These are phyloP conservation scores for Zoysia japonica DNA, from an alignment of 176 grass and related monocot species.

Conservation along the genomic window DNA sequence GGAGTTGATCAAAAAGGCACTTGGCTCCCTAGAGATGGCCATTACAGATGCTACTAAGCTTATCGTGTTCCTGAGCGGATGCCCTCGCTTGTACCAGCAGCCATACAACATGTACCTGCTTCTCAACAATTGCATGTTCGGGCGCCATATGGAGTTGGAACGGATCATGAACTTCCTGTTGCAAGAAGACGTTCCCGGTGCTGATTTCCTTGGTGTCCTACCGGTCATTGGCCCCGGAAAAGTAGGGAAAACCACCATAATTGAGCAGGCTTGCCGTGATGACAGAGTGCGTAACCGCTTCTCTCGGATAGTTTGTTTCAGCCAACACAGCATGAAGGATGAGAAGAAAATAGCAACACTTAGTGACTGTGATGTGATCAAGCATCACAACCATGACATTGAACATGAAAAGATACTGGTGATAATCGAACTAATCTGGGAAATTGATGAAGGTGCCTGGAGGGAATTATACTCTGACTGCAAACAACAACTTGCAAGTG, in stretches of 20 bases:
- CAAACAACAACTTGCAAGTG: neutral
- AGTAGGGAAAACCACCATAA: conserved; percentile 32
- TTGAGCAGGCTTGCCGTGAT: conserved; percentile 22
- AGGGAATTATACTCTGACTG: neutral
- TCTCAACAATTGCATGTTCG: neutral
- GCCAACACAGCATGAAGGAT: neutral
- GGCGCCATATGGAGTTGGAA: conserved; percentile 4
- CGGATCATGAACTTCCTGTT: conserved; percentile 2
- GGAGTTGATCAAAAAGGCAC: neutral
- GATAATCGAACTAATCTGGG: neutral
- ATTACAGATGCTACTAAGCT: neutral
- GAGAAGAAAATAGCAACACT: neutral
- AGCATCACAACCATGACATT: neutral
- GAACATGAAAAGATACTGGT: neutral
- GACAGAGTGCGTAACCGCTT: conserved; percentile 29
- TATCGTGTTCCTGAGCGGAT: neutral
- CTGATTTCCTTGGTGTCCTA: neutral
- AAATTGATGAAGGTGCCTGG: neutral
- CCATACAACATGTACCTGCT: conserved; percentile 12
- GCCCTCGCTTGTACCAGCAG: neutral
- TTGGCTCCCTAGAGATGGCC: neutral
- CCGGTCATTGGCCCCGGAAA: neutral
- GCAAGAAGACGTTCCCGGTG: neutral
- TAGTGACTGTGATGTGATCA: neutral
- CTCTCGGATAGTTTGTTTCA: neutral